Base-by-base conservation (phyloP, 768 basidiomycete genomes). In the Boletus coccyginus region DNA sequence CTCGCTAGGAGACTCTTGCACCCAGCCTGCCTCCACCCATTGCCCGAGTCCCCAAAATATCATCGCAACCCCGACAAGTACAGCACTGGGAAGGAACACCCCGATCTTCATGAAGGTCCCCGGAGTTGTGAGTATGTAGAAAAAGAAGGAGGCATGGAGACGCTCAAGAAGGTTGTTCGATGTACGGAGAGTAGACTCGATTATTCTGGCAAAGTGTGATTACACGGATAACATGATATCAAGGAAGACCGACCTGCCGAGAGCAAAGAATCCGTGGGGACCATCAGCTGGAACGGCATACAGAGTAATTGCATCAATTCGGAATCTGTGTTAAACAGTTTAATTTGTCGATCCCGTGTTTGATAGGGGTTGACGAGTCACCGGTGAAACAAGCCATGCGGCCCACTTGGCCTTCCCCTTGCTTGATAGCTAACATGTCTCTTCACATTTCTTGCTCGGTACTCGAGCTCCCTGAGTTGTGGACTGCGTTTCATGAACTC, bases 101-200 rank as follows among this genome's bases (percentile, higher is more conserved):
- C 94, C 95, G 31, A 98, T 93, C 68, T 95, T 91, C 62, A 93
- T 81, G 74, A 96, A 97, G 2, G 78, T 80, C 7, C 73, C 76
- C 1, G 85, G 78, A 39, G 75, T 73, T 13, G 71, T 67, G 21
- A 74, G 63, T 58, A 98, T 78, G 74, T 95, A 98, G 75, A 98
- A 94, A 77, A 98, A 98, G 74, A 96, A 95, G 0, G 96, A 98
- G 2, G 95, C 95, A 70, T 99, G 97, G 21, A 98, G 83, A 16
- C 97, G 86, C 68, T 99, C 97, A 19, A 98, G 80, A 7, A 98
- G 81, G 67, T 99, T 99, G 73, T 97, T 98, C 68, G 86, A 83
- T 14, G 94, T 91, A 55, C 95, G 83, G 33, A 97, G 78, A 14
- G 90, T 86, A 2, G 93, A 94, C 74, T 99, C 97, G 38, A 94